Conservation (phyloP, 257 asterid genomes). For the Solanum sitiens region DNA sequence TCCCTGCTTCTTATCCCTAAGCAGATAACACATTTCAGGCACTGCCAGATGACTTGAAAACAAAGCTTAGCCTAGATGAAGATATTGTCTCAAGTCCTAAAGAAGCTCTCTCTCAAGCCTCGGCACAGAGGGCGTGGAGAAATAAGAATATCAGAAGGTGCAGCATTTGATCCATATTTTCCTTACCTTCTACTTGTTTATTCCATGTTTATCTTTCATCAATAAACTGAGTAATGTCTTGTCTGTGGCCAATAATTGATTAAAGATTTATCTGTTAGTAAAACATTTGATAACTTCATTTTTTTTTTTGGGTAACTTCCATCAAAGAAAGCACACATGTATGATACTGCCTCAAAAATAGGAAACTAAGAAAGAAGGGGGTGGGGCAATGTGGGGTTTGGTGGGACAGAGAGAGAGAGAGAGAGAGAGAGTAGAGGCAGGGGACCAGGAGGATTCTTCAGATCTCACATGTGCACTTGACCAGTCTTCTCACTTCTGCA, state of each 20-base stretch:
- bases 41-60: conserved; percentile 86
- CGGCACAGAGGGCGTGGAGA: conserved; percentile 47
- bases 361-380: not conserved
- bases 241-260: not conserved
- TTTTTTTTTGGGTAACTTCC: not conserved
- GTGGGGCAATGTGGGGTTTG: not conserved
- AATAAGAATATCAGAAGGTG: conserved; percentile 56
- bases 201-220: not conserved
- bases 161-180: not conserved
- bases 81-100: conserved; percentile 77
- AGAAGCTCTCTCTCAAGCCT: conserved; percentile 66
- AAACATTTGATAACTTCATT: not conserved
- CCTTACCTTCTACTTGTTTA: not conserved
- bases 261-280: not conserved
- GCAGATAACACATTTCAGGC: conserved; percentile 48
- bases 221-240: not conserved
- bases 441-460: not conserved
- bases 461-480: not conserved
- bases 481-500: not conserved
- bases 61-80: conserved; percentile 87
- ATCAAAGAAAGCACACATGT: not conserved
- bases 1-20: not conserved
- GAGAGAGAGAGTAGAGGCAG: not conserved
- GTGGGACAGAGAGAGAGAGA: not conserved
- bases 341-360: not conserved